Evolutionary conservation across 2,329 filamentous ascomycete genomes (phyloP).

Genomic region (Penicillium sp.): DNA sequence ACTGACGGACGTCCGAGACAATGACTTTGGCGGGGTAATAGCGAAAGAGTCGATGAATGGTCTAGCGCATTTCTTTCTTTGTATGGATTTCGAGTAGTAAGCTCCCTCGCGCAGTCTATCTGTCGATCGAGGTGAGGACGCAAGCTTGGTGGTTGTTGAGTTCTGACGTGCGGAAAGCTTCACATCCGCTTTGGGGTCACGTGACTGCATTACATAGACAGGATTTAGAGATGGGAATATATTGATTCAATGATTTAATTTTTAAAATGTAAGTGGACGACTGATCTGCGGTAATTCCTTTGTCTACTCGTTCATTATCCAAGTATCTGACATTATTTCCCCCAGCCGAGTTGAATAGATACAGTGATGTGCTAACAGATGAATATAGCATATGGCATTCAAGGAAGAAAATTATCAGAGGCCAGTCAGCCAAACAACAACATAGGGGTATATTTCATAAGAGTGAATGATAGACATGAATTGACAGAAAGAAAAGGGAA

Average conservation of each 20-base stretch:
- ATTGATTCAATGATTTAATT: too few relatives aligned
- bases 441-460: conserved; percentile 7
- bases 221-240: too few relatives aligned
- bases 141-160: neutral
- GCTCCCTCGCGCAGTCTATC: neutral
- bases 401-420: neutral
- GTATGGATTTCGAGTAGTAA: neutral
- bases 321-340: neutral
- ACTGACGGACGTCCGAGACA: neutral
- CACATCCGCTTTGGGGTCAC: neutral
- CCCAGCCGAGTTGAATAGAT: neutral
- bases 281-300: too few relatives aligned
- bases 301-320: too few relatives aligned
- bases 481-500: neutral
- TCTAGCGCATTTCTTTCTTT: neutral
- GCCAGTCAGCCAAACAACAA: neutral
- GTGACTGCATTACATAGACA: too few relatives aligned
- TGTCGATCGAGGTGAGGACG: neutral
- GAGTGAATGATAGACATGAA: neutral
- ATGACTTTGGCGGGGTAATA: neutral
- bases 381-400: neutral
- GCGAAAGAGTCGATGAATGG: neutral
- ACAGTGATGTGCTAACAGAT: neutral
- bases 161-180: neutral
- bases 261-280: too few relatives aligned